Evolutionary conservation across 108 stramenopile genomes (phyloP).

Genomic region (Fistulifera pelliculosa): DNA sequence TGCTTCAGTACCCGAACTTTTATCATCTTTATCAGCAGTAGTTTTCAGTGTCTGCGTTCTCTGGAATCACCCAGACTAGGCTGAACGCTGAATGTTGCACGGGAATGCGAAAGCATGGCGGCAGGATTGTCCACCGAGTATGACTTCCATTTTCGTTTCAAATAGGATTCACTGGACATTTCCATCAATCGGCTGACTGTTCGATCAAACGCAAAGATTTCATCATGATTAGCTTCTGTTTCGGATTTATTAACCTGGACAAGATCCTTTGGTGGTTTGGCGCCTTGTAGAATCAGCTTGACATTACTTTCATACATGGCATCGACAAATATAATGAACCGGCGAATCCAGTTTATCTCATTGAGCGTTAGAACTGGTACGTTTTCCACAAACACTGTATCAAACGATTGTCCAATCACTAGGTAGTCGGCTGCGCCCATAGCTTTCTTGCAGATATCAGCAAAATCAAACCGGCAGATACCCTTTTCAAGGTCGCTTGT

Average conservation of each 20-base stretch:
- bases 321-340: constrained; percentile 81
- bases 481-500: constrained; percentile 32
- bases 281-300: constrained; percentile 45
- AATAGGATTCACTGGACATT: constrained; percentile 79
- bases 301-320: constrained; percentile 75
- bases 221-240: constrained; percentile 57
- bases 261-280: constrained; percentile 21
- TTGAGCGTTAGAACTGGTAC: constrained; percentile 76
- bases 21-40: too few relatives aligned
- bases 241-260: constrained; percentile 19
- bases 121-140: too few relatives aligned
- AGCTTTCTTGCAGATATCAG: constrained; percentile 82
- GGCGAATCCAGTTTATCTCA: constrained; percentile 73
- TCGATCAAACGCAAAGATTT: constrained; percentile 93
- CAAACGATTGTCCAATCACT: constrained; percentile 77
- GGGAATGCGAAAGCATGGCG: too few relatives aligned
- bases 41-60: constrained; percentile 12
- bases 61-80: too few relatives aligned
- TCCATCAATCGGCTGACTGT: constrained; percentile 84
- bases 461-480: constrained; percentile 69
- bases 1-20: too few relatives aligned
- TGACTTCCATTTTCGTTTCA: constrained; percentile 16
- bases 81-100: too few relatives aligned
- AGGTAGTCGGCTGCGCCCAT: constrained; percentile 90
- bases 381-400: constrained; percentile 73